Evolutionary conservation across 768 basidiomycete species (phyloP).

Genomic region (Mycena filopes): DNA sequence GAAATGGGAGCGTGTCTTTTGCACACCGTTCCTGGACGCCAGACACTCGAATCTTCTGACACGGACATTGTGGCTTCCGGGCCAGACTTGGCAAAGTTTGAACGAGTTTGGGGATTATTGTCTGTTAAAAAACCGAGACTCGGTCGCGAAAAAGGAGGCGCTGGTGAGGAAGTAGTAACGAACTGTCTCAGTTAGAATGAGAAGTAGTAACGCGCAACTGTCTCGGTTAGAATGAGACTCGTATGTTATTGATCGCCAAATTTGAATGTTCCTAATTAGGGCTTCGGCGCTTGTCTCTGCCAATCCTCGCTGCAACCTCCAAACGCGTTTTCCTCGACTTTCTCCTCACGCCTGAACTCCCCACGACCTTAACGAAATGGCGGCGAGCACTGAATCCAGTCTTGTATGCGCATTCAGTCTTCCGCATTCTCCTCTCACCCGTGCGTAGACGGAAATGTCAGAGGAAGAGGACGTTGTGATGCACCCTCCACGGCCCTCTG

Average conservation of each 20-base stretch:
- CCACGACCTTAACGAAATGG: background rate
- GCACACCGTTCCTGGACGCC: constrained; percentile 87
- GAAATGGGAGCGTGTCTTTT: constrained; percentile 86
- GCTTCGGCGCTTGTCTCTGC: too few relatives aligned
- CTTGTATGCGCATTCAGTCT: background rate
- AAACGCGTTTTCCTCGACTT: constrained; percentile 24
- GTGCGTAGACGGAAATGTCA: constrained; percentile 9
- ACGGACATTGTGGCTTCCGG: constrained; percentile 85
- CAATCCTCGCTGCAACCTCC: background rate
- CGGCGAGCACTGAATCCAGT: constrained; percentile 1
- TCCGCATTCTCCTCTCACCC: background rate
- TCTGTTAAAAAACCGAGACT: constrained; percentile 73
- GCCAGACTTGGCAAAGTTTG: constrained; percentile 68
- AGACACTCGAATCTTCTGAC: constrained; percentile 77
- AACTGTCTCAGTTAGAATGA: background rate
- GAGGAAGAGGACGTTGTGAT: constrained; percentile 11
- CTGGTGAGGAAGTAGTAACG: constrained; percentile 16
- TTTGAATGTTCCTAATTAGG: background rate
- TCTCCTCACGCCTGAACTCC: too few relatives aligned
- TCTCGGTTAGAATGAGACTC: too few relatives aligned
- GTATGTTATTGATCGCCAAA: background rate
- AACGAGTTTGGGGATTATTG: constrained; percentile 94
- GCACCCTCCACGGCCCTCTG: background rate
- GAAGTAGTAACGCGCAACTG: too few relatives aligned
- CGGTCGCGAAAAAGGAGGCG: constrained; percentile 49